Conservation (phyloP, 768 basidiomycete species). For the Tricholoma hemisulphureum region DNA sequence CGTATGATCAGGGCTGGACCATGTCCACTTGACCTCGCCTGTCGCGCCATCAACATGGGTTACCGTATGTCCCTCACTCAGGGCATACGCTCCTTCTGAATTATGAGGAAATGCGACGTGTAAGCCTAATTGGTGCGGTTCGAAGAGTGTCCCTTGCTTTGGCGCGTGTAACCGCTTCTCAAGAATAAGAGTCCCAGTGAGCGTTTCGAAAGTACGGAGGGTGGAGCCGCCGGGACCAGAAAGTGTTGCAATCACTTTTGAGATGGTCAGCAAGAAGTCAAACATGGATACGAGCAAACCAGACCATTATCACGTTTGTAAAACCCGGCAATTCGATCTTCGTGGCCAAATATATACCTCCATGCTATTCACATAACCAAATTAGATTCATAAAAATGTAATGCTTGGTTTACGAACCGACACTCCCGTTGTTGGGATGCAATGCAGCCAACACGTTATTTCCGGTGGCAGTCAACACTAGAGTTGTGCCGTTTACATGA, state of each 20-base stretch:
- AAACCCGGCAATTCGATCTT: conserved; percentile 68
- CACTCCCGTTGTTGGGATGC: conserved; percentile 60
- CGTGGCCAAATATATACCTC: conserved; percentile 73
- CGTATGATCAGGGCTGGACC: conserved; percentile 70
- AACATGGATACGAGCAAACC: conserved; percentile 21
- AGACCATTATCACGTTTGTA: conserved; percentile 56
- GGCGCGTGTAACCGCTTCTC: conserved; percentile 62
- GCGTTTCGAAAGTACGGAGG: conserved; percentile 63
- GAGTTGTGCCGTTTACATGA: conserved; percentile 35
- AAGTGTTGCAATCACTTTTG: conserved; percentile 63
- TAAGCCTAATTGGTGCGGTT: conserved; percentile 57
- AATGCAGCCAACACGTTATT: conserved; percentile 81
- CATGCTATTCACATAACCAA: conserved; percentile 51
- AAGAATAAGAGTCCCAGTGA: conserved; percentile 60
- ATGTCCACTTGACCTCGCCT: conserved; percentile 66
- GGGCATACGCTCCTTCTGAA: conserved; percentile 42
- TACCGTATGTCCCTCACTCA: conserved; percentile 63
- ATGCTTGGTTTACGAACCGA: conserved; percentile 52
- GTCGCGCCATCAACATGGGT: conserved; percentile 46
- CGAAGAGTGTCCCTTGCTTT: conserved; percentile 40
- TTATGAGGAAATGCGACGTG: conserved; percentile 42
- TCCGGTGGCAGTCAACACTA: conserved; percentile 64
- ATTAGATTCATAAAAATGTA: conserved; percentile 3
- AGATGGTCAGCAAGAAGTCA: not conserved
- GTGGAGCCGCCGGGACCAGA: conserved; percentile 75